Base-by-base conservation (phyloP, 805 yeast genomes). In the Hanseniaspora singularis region DNA sequence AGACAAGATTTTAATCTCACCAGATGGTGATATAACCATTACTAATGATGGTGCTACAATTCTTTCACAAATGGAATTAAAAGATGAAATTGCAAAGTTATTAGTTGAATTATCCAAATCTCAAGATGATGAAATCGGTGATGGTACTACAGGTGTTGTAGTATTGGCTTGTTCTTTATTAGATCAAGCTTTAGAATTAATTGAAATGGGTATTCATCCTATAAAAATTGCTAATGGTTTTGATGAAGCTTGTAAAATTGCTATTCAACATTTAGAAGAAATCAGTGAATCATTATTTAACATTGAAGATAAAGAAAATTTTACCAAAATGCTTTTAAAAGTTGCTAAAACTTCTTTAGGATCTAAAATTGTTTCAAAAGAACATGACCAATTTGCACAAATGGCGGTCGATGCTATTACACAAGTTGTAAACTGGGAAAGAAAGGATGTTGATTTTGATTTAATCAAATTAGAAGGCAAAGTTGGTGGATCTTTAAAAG, bases 1-100 rank as follows among this genome's bases (percentile, higher is more conserved):
- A 57, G 99, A 92, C 65, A 92, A 92, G 69, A 92, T 92, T 57
- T 72, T 92, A 54, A 84, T 92, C 53, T 77, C 88, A 44, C 97
- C 92, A 26, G 98, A 94, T 62, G 97, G 98, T 18, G 97, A 92
- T 50, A 92, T 92, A 64, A 92, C 96, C 48, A 89, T 92, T 57
- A 92, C 99, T 41, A 92, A 92, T 62, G 99, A 92, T 62, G 98
- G 98, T 56, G 98, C 97, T 38, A 94, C 99, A 11, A 94, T 92
- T 57, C 68, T 92, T 55, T 74, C 94, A 8, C 95, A 87, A 62
- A 92, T 92, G 96, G 95, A 92, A 63, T 72, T 92, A 53, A 95
- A 87, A 55, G 88, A 83, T 64, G 95, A 92, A 66, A 87, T 92
- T 56, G 99, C 98, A 54, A 92, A 92, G 65, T 71, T 92, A 51